Conservation (phyloP, 2,329 filamentous ascomycete genomes). For the Xylariaceae sp. region DNA sequence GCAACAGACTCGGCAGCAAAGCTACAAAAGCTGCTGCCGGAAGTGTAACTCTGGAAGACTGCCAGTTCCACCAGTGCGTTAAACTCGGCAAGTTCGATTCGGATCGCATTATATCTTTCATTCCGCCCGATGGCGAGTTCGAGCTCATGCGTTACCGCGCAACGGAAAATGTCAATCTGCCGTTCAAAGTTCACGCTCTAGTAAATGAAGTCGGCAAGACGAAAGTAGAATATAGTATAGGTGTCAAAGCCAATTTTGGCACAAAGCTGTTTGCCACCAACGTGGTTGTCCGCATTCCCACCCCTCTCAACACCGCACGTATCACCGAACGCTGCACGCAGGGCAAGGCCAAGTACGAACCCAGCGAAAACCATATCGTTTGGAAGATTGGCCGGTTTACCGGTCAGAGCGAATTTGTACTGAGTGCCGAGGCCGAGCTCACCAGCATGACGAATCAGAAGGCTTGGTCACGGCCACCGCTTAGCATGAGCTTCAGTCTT, state of each 20-base stretch:
- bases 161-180: constrained; percentile 96
- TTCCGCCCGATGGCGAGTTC: constrained; percentile 96
- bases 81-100: constrained; percentile 96
- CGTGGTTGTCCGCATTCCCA: constrained; percentile 89
- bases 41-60: constrained; percentile 93
- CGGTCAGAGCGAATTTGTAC: constrained; percentile 93
- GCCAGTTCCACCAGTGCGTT: constrained; percentile 98
- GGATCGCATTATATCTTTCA: constrained; percentile 94
- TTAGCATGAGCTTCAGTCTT: constrained; percentile 88
- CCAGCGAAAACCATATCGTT: constrained; percentile 94
- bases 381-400: constrained; percentile 99
- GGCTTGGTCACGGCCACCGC: constrained; percentile 88
- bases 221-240: constrained; percentile 98
- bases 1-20: constrained; percentile 77
- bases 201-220: constrained; percentile 96
- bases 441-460: constrained; percentile 98
- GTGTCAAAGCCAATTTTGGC: constrained; percentile 95
- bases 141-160: constrained; percentile 98
- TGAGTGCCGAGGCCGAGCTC: constrained; percentile 88
- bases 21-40: constrained; percentile 94
- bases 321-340: constrained; percentile 92
- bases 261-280: constrained; percentile 96
- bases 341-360: constrained; percentile 98
- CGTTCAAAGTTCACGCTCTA: constrained; percentile 98
- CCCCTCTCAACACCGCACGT: constrained; percentile 91